Percentiles rank a stretch among this genome's conserved stretches.
Conservation (phyloP, 495 filamentous ascomycete genomes). For the Podospora appendiculata region DNA sequence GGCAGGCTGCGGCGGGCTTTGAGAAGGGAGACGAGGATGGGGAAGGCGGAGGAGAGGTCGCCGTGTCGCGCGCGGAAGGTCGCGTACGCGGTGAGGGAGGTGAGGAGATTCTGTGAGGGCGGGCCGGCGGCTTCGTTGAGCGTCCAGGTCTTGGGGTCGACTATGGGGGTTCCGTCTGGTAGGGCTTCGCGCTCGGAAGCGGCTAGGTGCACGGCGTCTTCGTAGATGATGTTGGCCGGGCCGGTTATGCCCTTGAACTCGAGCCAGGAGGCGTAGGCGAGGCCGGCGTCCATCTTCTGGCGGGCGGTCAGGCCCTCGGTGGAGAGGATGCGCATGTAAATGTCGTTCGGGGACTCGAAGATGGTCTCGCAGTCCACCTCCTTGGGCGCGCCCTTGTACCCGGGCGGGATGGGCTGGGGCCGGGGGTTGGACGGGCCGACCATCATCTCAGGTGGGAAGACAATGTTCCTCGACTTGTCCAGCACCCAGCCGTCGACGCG, state of each 20-base stretch:
- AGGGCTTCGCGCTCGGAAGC: constrained; percentile 17
- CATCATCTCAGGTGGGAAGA: constrained; percentile 62
- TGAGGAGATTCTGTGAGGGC: constrained; percentile 65
- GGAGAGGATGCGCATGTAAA: constrained; percentile 71
- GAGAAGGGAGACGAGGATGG: constrained; percentile 80
- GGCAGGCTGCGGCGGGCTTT: constrained; percentile 53
- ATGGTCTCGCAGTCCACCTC: constrained; percentile 66
- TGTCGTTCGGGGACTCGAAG: constrained; percentile 55
- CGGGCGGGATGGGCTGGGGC: constrained; percentile 61
- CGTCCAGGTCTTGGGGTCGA: constrained; percentile 54
- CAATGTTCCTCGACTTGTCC: constrained; percentile 55
- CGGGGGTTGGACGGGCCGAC: constrained; percentile 76
- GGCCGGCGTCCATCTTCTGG: constrained; percentile 69
- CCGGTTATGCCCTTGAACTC: constrained; percentile 57
- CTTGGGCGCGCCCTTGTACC: constrained; percentile 46
- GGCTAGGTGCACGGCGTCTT: constrained; percentile 22
- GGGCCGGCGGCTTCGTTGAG: constrained; percentile 43
- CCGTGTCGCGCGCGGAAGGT: constrained; percentile 64
- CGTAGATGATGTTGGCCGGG: constrained; percentile 19
- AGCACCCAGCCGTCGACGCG: constrained; percentile 68
- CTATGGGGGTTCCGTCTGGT: constrained; percentile 4
- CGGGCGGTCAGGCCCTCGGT: constrained; percentile 64
- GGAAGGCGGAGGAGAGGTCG: constrained; percentile 57
- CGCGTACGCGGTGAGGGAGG: constrained; percentile 66
- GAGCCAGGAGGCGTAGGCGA: constrained; percentile 77